Base-by-base conservation (phyloP, 2,329 filamentous ascomycete genomes). In the Ceratocystis eucalypticola region DNA sequence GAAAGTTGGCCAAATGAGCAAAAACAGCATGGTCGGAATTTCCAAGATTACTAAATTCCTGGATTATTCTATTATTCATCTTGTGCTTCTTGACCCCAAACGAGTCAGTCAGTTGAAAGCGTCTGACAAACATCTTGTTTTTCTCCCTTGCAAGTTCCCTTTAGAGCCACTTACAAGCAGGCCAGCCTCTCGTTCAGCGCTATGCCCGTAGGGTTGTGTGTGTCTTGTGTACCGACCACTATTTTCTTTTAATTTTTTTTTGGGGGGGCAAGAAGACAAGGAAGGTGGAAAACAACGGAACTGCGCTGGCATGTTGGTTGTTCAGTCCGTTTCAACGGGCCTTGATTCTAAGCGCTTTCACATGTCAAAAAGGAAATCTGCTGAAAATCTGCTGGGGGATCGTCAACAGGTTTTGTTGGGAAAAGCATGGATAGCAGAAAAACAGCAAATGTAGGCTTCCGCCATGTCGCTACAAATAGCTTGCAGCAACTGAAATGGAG, bases 361-460 rank as follows among this genome's bases (percentile, higher is more conserved):
- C 53, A 57, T 57, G 53, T 30, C 53, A 57, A 33, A 57, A 57
- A 15, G 4, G 25, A 57, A 15, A 57, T 2, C 10, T 28, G 53
- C 22, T 57, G 53, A 17, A 37, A 57, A 28, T 57, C 25, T 57
- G 53, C 53, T 57, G 53, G 53, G 46, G 25, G 53, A 57, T 57
- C 25, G 53, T 57, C 53, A 33, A 57, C 53, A 50, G 20, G 30
- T 25, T 57, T 57, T 57, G 53, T 57, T 57, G 53, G 53, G 53
- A 57, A 57, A 57, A 6, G 7, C 53, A 57, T 30, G 53, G 53
- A 57, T 57, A 17, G 1, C 12, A 30, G 20, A 57, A 25, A 57
- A 10, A 12, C 37, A 4, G 37, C 37, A 41, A 41, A 41, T 41
- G 12, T 15, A 41, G 37, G 10, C 37, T 41, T 41, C 37, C 37